Conservation (phyloP, 768 basidiomycete genomes). For the Leccinum boreale region DNA sequence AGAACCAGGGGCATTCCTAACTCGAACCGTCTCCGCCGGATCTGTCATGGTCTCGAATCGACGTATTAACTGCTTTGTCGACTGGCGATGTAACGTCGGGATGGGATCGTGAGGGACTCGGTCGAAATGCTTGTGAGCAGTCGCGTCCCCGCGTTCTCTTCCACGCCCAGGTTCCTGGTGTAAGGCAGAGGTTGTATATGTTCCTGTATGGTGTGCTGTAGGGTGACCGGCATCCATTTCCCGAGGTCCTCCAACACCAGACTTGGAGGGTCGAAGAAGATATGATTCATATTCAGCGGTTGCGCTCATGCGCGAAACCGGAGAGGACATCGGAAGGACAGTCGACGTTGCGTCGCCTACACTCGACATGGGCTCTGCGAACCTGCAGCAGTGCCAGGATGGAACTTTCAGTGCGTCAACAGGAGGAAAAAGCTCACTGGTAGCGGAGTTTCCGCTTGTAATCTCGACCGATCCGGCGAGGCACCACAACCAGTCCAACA, state of each 20-base stretch:
- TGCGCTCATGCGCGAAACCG: slow-evolving; percentile 9
- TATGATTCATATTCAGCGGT: background rate
- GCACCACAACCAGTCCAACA: slow-evolving; percentile 5
- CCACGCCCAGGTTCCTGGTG: background rate
- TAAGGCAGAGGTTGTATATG: background rate
- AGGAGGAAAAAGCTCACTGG: slow-evolving; percentile 1
- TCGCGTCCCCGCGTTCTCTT: background rate
- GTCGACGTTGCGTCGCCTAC: slow-evolving; percentile 13
- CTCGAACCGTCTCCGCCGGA: slow-evolving; percentile 4
- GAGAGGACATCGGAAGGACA: slow-evolving; percentile 13
- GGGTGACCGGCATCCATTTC: slow-evolving; percentile 4
- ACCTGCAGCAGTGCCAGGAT: background rate
- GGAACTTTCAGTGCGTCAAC: background rate
- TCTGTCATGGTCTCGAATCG: slow-evolving; percentile 48
- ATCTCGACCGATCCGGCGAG: slow-evolving; percentile 4
- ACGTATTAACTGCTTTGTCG: slow-evolving; percentile 52
- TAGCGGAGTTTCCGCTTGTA: background rate
- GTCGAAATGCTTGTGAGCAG: background rate
- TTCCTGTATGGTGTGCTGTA: background rate
- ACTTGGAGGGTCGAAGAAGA: slow-evolving; percentile 4
- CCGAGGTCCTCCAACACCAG: slow-evolving; percentile 20
- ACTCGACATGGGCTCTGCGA: slow-evolving; percentile 14
- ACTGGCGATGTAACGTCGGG: slow-evolving; percentile 28
- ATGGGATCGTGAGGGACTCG: background rate
- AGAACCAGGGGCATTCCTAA: slow-evolving; percentile 6